phyloP scores from a whole-genome alignment of 106 monocot genomes.

The Xerophyta viscosa region DNA sequence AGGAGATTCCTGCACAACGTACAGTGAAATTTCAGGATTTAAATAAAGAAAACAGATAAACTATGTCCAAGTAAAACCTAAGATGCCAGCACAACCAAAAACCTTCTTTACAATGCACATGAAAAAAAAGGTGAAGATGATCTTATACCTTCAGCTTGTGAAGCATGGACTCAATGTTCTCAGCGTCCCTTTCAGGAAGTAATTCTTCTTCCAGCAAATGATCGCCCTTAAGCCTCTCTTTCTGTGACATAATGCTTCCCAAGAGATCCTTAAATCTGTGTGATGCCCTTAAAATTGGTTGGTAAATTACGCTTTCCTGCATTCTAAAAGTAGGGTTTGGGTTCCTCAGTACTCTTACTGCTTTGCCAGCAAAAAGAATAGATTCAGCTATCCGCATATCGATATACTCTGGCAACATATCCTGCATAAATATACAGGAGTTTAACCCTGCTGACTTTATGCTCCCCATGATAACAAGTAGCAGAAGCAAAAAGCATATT shows the following conservation, averaged over 20 bases:
- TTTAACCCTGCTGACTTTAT: too few relatives aligned
- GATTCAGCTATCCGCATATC: conserved; percentile 86
- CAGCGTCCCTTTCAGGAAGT: conserved; percentile 79
- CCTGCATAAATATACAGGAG: conserved; percentile 31
- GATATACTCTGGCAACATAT: conserved; percentile 93
- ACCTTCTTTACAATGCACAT: too few relatives aligned
- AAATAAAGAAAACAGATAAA: too few relatives aligned
- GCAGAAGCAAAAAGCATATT: too few relatives aligned
- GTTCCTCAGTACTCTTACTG: conserved; percentile 82
- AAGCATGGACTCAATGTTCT: conserved; percentile 91
- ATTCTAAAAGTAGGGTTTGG: conserved; percentile 57
- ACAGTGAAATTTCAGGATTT: neutral
- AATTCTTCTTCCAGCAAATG: conserved; percentile 47
- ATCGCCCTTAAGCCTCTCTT: conserved; percentile 26
- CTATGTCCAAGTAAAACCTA: too few relatives aligned
- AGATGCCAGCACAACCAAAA: too few relatives aligned
- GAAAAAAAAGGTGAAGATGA: conserved; percentile 3
- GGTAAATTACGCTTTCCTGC: conserved; percentile 44
- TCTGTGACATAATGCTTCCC: conserved; percentile 24
- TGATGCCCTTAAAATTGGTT: conserved; percentile 30
- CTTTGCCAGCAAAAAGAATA: conserved; percentile 98
- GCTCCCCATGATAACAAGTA: neutral
- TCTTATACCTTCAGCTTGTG: conserved; percentile 72
- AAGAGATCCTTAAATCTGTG: conserved; percentile 29
- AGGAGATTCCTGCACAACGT: conserved; percentile 51